Evolutionary conservation across 2,329 filamentous ascomycete genomes (phyloP), one percentile per base, ranked within the genome.

Genomic region (Fusarium abutilonis): DNA sequence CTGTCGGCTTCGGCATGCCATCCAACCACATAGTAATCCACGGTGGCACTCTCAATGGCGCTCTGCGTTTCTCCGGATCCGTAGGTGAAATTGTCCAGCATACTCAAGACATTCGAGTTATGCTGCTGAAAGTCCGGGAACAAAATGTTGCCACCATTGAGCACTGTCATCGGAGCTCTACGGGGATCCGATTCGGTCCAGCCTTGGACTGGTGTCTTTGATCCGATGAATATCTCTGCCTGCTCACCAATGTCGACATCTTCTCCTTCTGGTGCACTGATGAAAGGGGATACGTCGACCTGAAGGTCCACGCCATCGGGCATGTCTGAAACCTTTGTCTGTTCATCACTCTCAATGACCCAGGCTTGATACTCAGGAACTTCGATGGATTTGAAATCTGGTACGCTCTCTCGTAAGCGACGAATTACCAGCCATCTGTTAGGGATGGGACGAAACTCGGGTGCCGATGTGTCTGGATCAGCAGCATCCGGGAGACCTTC

Each of bases 211-310:
- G 55, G 44, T 2, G 42, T 67, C 57, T 75, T 76, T 6, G 65
- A 48, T 0, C 79, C 79, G 29, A 80, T 76, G 56, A 79, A 80
- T 8, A 78, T 66, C 54, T 80, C 78, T 4, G 78, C 78, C 56
- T 81, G 78, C 38, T 72, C 36, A 1, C 72, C 48, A n/a, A 78
- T 69, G 31, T 60, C 59, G 19, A 57, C 50, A 2, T 66, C 43
- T 6, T 19, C 23, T 10, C 59, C 63, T 0, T 32, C 42, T 3
- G 41, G 43, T 4, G 65, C 68, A 0, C 52, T 41, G 8, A 81
- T 64, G 44, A 76, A 81, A 0, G 79, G 79, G 0, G 77, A 60
- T 0, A 78, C 60, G 34, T 80, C 79, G 1, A 68, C 68, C 58
- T 81, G 72, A 2, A 81, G 56, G 46, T 81, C 79, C 0, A 48